phyloP scores from a whole-genome alignment of 192 early-diverging fungal species.

The Coemansia sp. region DNA sequence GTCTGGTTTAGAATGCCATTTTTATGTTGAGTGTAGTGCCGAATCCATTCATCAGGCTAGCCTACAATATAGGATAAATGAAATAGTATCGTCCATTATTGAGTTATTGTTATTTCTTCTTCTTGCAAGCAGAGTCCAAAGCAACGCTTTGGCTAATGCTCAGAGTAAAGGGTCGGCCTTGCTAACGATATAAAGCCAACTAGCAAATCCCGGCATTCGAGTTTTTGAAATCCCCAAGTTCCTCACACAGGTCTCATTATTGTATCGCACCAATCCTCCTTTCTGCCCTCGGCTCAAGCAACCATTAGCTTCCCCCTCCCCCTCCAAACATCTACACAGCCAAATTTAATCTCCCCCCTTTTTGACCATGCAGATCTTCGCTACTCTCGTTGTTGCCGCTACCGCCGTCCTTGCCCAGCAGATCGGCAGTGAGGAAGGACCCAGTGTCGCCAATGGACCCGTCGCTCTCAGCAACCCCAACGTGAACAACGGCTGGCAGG shows the following conservation, averaged over 20 bases:
- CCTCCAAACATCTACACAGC: neutral
- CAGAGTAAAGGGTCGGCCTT: too few species aligned
- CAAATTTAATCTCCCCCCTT: neutral
- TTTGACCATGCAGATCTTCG: constrained; percentile 31
- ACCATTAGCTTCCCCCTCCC: neutral
- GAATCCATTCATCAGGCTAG: neutral
- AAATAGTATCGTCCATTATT: constrained; percentile 1
- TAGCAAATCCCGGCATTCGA: neutral
- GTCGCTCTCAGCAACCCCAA: constrained; percentile 37
- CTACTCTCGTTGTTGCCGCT: constrained; percentile 26
- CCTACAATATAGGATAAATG: constrained; percentile 1
- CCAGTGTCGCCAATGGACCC: constrained; percentile 20
- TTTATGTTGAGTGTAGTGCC: constrained; percentile 7
- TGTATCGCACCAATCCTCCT: constrained; percentile 17
- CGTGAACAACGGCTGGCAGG: constrained; percentile 47
- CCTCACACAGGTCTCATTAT: constrained; percentile 37
- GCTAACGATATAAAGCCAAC: constrained; percentile 11
- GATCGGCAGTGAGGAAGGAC: constrained; percentile 22
- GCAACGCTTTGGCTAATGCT: neutral
- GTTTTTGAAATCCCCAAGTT: constrained; percentile 26
- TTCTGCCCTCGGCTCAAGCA: constrained; percentile 14
- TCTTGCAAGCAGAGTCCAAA: neutral
- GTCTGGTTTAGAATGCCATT: too few species aligned
- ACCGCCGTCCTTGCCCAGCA: constrained; percentile 37
- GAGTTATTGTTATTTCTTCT: too few species aligned